phyloP scores from a whole-genome alignment of 176 grass and related monocot species.

The Carex scoparia region DNA sequence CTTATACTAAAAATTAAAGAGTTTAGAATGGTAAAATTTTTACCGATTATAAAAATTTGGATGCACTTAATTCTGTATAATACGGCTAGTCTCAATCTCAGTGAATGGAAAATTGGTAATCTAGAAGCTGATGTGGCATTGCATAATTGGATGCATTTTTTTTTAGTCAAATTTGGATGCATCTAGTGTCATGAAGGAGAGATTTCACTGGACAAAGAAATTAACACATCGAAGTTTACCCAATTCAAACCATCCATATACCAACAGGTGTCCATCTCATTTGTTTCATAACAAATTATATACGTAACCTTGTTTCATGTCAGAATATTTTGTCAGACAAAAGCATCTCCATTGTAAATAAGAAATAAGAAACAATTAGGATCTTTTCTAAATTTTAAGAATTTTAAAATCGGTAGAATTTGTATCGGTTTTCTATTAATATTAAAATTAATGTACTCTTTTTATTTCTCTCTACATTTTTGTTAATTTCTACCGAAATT shows the following conservation, averaged over 20 bases:
- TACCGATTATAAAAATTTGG: not conserved
- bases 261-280: conserved; percentile 5
- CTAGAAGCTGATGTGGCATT: not conserved
- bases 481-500: no score
- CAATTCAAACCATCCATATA: not conserved
- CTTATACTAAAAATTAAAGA: no score
- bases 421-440: no score
- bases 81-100: not conserved
- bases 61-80: not conserved
- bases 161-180: no score
- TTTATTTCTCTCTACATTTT: no score
- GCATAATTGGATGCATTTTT: not conserved
- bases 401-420: no score
- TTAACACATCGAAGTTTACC: not conserved
- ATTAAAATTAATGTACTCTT: no score
- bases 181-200: no score
- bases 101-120: not conserved
- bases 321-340: not conserved
- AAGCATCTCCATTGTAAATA: not conserved
- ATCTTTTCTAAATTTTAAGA: no score
- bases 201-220: not conserved
- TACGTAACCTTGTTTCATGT: not conserved
- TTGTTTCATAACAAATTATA: not conserved
- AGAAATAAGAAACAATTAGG: no score
- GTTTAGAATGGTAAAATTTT: no score